phyloP scores from a whole-genome alignment of 371 early-diverging fungal species.

The Mortierella sp. region DNA sequence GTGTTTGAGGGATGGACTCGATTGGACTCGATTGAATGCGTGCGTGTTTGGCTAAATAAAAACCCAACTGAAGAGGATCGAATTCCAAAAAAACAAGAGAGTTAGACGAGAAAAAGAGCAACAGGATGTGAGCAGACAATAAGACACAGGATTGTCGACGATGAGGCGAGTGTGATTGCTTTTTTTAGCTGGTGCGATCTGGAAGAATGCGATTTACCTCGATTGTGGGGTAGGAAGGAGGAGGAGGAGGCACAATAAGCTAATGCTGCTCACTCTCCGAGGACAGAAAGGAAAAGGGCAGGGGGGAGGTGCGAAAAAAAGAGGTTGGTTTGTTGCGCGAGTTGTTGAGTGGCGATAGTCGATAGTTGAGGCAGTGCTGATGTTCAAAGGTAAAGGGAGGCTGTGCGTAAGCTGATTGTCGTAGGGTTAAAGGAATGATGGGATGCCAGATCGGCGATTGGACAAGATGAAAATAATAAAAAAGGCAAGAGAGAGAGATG shows the following conservation, averaged over 20 bases:
- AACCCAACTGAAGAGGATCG: not conserved
- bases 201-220: not conserved
- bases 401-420: not conserved
- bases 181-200: not conserved
- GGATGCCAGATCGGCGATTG: not conserved
- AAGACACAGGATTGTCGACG: not conserved
- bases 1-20: not conserved
- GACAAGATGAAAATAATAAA: constrained; percentile 11
- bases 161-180: not conserved
- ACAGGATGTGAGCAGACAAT: too few relatives aligned
- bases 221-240: not conserved
- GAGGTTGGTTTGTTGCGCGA: not conserved
- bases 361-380: not conserved
- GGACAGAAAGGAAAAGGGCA: not conserved
- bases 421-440: not conserved
- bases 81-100: not conserved
- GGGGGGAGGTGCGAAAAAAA: not conserved
- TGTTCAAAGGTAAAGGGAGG: not conserved
- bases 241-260: not conserved
- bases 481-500: not conserved
- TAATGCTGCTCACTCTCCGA: not conserved
- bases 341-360: not conserved
- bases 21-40: not conserved
- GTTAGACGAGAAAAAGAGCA: not conserved
- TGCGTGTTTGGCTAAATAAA: not conserved